phyloP scores from a whole-genome alignment of 176 grass and related monocot genomes.

The Oryza nivara region DNA sequence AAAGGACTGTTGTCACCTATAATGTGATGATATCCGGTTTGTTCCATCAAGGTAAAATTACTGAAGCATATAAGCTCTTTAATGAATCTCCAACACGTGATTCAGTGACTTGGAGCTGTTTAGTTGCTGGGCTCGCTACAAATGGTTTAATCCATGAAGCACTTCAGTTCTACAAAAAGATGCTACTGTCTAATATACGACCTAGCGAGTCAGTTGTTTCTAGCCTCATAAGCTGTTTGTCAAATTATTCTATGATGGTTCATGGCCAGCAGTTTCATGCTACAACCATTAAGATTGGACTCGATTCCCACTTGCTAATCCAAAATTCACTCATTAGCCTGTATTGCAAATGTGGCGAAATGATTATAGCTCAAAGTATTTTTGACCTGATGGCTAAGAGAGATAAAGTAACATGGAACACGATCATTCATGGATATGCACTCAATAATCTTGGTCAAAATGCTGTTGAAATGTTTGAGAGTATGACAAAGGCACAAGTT shows the following conservation, averaged over 20 bases:
- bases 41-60: constrained; percentile 55
- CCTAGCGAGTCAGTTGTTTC: constrained; percentile 59
- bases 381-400: constrained; percentile 52
- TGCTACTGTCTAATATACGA: constrained; percentile 52
- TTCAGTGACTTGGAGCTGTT: constrained; percentile 57
- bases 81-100: constrained; percentile 53
- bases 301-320: constrained; percentile 49
- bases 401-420: constrained; percentile 81
- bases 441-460: constrained; percentile 56
- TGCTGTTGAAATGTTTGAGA: constrained; percentile 52
- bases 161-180: constrained; percentile 53
- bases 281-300: constrained; percentile 51
- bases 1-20: constrained; percentile 53
- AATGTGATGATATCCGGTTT: constrained; percentile 75
- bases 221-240: constrained; percentile 59
- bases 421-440: constrained; percentile 73
- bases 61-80: constrained; percentile 70
- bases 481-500: constrained; percentile 50
- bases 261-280: constrained; percentile 64
- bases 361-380: constrained; percentile 42
- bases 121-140: constrained; percentile 57
- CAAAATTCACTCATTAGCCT: constrained; percentile 70
- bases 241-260: constrained; percentile 53
- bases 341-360: constrained; percentile 72
- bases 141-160: constrained; percentile 59